Percentiles rank a stretch among this genome's conserved stretches.
Evolutionary conservation across 2,329 filamentous ascomycete genomes (phyloP).

Genomic region (Eutypella sp.): DNA sequence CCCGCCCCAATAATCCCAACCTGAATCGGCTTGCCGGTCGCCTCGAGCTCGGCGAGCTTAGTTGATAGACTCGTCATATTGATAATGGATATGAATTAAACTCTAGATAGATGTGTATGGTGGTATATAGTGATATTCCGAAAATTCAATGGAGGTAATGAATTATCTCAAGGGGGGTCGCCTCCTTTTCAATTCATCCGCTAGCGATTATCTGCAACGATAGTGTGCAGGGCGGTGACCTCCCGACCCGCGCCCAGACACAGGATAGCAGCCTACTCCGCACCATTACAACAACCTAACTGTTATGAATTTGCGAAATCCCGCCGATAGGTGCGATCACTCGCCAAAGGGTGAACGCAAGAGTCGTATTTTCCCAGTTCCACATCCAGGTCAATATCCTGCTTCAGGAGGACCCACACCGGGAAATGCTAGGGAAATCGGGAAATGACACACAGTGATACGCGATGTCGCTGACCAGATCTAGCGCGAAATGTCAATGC

Average conservation of each 20-base stretch:
- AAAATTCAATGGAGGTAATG: no score
- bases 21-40: constrained; percentile 33
- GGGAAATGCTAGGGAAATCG: constrained; percentile 1
- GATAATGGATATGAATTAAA: not conserved
- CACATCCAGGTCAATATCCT: no score
- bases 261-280: not conserved
- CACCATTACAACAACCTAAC: not conserved
- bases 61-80: constrained; percentile 35
- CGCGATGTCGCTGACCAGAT: not conserved
- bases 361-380: no score
- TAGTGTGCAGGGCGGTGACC: not conserved
- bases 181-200: not conserved
- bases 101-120: not conserved
- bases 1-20: constrained; percentile 41
- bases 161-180: not conserved
- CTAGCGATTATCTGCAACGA: no score
- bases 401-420: no score
- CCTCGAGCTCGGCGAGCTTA: constrained; percentile 35
- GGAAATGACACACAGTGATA: not conserved
- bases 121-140: not conserved
- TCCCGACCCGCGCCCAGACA: not conserved
- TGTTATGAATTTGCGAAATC: not conserved
- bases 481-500: not conserved
- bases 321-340: not conserved
- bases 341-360: no score